Evolutionary conservation across 495 filamentous ascomycete species (phyloP).

Genomic region (Niebla homalea): DNA sequence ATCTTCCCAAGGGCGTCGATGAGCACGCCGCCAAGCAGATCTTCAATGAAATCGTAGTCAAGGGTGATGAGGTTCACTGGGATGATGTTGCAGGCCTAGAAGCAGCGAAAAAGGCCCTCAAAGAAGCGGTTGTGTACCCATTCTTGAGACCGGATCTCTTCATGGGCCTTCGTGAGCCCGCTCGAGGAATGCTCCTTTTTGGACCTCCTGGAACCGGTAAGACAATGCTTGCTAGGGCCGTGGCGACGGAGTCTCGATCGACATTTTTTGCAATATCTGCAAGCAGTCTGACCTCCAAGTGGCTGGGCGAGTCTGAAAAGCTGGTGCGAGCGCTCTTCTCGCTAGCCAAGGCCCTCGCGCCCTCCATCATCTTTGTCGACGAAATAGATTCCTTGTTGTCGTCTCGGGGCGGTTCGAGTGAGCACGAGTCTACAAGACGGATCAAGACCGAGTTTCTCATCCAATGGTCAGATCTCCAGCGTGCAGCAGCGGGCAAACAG

Average conservation of each 20-base stretch:
- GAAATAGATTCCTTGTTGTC: conserved; percentile 95
- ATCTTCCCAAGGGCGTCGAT: conserved; percentile 70
- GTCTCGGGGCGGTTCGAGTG: conserved; percentile 64
- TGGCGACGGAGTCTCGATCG: conserved; percentile 86
- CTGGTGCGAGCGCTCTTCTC: conserved; percentile 96
- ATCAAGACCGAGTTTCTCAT: conserved; percentile 98
- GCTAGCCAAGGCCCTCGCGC: conserved; percentile 94
- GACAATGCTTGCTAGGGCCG: conserved; percentile 92
- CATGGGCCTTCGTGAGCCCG: conserved; percentile 86
- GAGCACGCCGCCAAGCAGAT: conserved; percentile 74
- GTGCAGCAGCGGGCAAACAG: conserved; percentile 80
- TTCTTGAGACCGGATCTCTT: conserved; percentile 95
- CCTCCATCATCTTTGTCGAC: conserved; percentile 97
- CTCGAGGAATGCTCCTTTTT: conserved; percentile 90
- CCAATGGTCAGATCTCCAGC: conserved; percentile 88
- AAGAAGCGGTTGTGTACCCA: conserved; percentile 94
- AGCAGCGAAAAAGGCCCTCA: conserved; percentile 78
- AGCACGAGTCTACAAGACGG: conserved; percentile 84
- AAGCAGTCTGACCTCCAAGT: conserved; percentile 89
- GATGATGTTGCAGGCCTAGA: conserved; percentile 86
- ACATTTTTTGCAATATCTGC: conserved; percentile 97
- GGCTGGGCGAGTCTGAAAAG: conserved; percentile 94
- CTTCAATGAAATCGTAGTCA: conserved; percentile 88
- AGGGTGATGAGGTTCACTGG: conserved; percentile 94
- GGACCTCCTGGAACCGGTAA: conserved; percentile 95